A percentile compares a stretch with the other conserved stretches of the same genome.
These are phyloP conservation scores for Ophiostoma sp. DNA, from an alignment of 2,329 filamentous ascomycete genomes.

Conservation along the genomic window DNA sequence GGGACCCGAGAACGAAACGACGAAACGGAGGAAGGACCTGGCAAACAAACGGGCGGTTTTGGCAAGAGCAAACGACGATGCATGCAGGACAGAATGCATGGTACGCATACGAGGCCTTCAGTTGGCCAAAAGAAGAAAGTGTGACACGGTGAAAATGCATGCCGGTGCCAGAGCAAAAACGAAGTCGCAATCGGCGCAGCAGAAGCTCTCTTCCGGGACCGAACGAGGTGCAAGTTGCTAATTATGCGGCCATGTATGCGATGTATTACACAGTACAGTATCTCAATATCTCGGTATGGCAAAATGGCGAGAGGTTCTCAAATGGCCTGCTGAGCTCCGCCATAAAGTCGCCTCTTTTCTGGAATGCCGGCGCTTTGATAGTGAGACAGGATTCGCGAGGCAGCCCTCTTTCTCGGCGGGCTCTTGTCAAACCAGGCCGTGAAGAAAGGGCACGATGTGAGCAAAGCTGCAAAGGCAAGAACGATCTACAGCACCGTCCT, in stretches of 20 bases:
- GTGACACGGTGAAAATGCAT: background rate
- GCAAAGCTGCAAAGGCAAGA: background rate
- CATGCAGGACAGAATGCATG: background rate
- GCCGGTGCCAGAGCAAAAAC: background rate
- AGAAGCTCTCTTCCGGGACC: background rate
- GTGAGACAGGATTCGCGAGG: constrained; percentile 23
- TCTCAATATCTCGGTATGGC: background rate
- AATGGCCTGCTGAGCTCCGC: background rate
- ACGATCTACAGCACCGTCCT: background rate
- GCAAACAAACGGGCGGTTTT: background rate
- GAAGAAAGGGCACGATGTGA: background rate
- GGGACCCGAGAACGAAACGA: background rate
- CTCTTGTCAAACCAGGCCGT: background rate
- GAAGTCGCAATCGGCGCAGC: background rate
- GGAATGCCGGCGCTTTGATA: constrained; percentile 1
- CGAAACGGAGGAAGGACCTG: background rate
- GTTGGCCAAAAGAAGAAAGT: background rate
- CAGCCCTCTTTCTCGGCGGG: constrained; percentile 7
- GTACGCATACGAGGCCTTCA: background rate
- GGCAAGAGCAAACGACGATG: constrained; percentile 11
- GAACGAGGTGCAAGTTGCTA: constrained; percentile 4
- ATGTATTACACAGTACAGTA: background rate
- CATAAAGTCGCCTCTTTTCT: constrained; percentile 4
- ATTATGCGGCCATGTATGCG: background rate
- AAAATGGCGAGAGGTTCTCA: background rate